Conservation (phyloP, 306 rosid species). For the Bauhinia variegata region DNA sequence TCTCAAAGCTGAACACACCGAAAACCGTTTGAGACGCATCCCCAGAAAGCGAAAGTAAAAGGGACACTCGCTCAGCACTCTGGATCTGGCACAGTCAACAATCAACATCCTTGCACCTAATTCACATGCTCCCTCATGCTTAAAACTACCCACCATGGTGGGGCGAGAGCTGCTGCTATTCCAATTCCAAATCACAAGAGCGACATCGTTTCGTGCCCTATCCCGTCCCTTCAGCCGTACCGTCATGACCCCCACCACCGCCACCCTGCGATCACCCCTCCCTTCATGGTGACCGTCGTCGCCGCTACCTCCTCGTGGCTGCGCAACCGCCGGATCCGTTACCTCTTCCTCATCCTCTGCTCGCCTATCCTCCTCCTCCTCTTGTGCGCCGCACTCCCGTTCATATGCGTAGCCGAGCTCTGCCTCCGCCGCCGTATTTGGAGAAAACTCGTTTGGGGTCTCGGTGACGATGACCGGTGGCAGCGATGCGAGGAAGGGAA, state of each 20-base stretch:
- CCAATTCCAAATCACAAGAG: neutral
- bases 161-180: neutral
- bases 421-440: neutral
- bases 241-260: neutral
- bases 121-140: conserved; percentile 11
- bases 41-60: neutral
- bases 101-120: no score
- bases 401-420: neutral
- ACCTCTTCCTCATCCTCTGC: neutral
- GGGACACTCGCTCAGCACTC: neutral
- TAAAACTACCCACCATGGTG: neutral
- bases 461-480: neutral
- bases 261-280: neutral
- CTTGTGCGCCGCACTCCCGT: neutral
- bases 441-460: neutral
- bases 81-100: neutral
- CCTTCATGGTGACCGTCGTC: neutral
- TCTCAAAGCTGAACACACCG: neutral
- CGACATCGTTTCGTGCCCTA: neutral
- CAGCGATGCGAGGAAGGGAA: neutral
- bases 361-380: neutral
- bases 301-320: conserved; percentile 1
- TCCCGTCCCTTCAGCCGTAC: conserved; percentile 4
- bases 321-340: neutral
- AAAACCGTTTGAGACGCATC: neutral